Evolutionary conservation across 2,329 filamentous ascomycete species (phyloP).

Genomic region (Colletotrichum eleusines): DNA sequence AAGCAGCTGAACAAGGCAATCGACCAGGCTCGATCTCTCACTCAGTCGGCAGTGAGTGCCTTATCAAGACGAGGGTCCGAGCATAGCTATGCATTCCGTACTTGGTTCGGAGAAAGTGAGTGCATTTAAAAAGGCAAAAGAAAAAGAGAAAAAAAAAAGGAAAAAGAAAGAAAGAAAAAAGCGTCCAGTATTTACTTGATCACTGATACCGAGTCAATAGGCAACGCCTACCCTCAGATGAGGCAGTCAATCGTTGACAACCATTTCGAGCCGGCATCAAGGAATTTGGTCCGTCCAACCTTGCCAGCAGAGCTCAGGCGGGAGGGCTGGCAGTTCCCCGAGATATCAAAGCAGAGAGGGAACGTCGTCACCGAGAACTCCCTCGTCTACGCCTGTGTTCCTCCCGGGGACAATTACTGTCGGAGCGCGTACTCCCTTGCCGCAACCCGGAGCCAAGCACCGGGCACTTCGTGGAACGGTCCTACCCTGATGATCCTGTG

Average conservation of each 20-base stretch:
- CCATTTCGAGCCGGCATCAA: background rate
- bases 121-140: fast-evolving
- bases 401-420: background rate
- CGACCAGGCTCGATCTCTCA: background rate
- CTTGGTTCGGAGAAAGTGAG: background rate
- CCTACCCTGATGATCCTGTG: background rate
- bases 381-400: background rate
- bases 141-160: no score
- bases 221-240: background rate
- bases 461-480: background rate
- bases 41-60: background rate
- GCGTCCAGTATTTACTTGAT: no score
- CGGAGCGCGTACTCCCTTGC: no score
- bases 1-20: background rate
- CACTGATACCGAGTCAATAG: background rate
- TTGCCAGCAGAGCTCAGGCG: background rate
- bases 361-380: background rate
- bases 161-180: no score
- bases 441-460: no score
- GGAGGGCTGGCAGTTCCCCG: background rate
- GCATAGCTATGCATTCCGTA: background rate
- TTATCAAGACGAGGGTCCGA: background rate
- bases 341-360: background rate
- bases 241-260: background rate
- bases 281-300: background rate